Conservation (phyloP, 1,284 basidiomycete genomes). For the Ceratorhiza oryzae-sativae region DNA sequence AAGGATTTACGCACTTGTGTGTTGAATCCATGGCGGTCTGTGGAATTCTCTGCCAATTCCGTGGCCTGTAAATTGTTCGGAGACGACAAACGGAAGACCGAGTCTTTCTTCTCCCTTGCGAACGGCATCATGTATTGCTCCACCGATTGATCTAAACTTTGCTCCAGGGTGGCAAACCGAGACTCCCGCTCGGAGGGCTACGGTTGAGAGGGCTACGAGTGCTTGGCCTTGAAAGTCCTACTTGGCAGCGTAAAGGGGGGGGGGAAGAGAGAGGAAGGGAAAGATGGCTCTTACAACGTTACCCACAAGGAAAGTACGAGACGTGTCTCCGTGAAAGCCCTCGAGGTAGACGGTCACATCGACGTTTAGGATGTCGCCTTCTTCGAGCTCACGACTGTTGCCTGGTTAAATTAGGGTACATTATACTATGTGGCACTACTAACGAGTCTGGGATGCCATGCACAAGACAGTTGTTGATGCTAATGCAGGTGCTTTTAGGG, state of each 20-base stretch:
- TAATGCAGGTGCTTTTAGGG: conserved; percentile 43
- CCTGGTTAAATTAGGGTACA: background rate
- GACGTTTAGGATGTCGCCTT: conserved; percentile 85
- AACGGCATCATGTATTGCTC: conserved; percentile 69
- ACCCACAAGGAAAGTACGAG: conserved; percentile 79
- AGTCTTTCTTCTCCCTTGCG: conserved; percentile 49
- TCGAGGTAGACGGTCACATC: conserved; percentile 82
- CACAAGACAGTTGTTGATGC: conserved; percentile 79
- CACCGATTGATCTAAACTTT: conserved; percentile 77
- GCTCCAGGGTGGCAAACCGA: conserved; percentile 76
- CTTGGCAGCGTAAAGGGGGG: too few species aligned
- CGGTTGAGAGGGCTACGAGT: conserved; percentile 66
- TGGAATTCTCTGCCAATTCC: conserved; percentile 89
- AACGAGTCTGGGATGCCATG: conserved; percentile 91
- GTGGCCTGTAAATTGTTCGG: conserved; percentile 80
- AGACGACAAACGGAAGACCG: conserved; percentile 61
- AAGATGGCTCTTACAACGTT: conserved; percentile 63
- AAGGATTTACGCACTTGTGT: conserved; percentile 59
- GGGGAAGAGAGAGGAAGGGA: background rate
- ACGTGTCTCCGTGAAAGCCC: conserved; percentile 88
- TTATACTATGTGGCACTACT: conserved; percentile 44
- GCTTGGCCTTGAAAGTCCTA: conserved; percentile 73
- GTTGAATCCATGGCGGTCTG: conserved; percentile 82
- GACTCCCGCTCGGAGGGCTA: conserved; percentile 78
- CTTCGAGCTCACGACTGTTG: conserved; percentile 73